A percentile compares a stretch with the other conserved stretches of the same genome.
phyloP scores from a whole-genome alignment of 2,329 filamentous ascomycete genomes.

The Pleoardoris graminearum region DNA sequence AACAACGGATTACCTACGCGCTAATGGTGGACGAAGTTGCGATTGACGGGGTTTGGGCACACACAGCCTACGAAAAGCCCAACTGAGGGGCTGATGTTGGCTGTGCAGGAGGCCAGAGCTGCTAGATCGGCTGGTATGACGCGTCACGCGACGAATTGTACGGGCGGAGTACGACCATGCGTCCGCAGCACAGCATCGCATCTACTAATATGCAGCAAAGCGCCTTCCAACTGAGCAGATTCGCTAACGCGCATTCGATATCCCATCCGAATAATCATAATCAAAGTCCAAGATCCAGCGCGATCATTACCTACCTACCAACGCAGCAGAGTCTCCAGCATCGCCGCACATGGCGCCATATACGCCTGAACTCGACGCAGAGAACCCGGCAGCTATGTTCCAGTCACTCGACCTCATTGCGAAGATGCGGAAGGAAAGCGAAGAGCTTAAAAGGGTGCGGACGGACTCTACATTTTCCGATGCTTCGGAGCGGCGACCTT shows the following conservation, averaged over 20 bases:
- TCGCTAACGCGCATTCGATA: neutral
- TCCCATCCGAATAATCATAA: neutral
- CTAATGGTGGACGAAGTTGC: neutral
- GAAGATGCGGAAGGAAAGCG: neutral
- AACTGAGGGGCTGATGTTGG: neutral
- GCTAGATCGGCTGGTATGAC: conserved; percentile 6
- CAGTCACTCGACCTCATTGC: neutral
- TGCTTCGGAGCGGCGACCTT: neutral
- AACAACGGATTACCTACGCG: neutral
- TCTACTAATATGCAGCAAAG: neutral
- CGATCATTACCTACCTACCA: neutral
- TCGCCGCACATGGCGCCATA: neutral
- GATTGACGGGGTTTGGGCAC: neutral
- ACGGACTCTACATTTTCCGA: neutral
- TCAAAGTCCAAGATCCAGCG: neutral
- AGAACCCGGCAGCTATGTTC: conserved; percentile 2
- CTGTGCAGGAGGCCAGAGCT: conserved; percentile 1
- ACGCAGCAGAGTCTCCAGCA: neutral
- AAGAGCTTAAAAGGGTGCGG: neutral
- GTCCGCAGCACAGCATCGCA: neutral
- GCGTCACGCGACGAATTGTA: neutral
- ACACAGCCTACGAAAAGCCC: neutral
- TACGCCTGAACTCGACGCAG: neutral
- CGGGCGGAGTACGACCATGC: conserved; percentile 1
- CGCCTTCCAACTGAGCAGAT: neutral